Evolutionary conservation across 2,329 filamentous ascomycete genomes (phyloP), one percentile per base, ranked within the genome.

Genomic region (Drechslera avenae): DNA sequence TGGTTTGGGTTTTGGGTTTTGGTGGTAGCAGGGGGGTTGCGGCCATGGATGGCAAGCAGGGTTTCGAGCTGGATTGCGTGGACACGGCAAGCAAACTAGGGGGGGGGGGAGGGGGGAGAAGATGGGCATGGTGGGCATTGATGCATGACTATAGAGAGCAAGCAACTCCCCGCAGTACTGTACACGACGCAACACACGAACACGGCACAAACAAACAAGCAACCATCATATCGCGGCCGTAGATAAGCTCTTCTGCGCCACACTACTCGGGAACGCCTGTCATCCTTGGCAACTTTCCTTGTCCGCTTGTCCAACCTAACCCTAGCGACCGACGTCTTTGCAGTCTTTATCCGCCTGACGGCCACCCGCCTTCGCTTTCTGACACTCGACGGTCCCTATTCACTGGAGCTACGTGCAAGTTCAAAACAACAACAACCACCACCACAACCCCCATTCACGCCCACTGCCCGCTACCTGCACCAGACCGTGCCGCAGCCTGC

Each of bases 291-390:
- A 26, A 21, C 21, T 36, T 34, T 37, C 30, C 33, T 17, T 28
- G 43, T 12, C n/a, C n/a, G n/a, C n/a, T n/a, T n/a, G n/a, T n/a
- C n/a, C n/a, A n/a, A n/a, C 43, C 21, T 23, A 23, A 7, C 9
- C 21, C 21, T 23, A 23, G 21, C 21, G 33, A 31, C 33, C 46
- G 46, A 49, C 37, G 46, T 35, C 40, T 44, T 14, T 43, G 46
- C 43, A 23, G 21, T 36, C 45, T 51, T 55, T 51, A 48, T 52
- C 47, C 52, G 36, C 41, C 41, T 42, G 37, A 46, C 35, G 39
- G 34, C 50, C 39, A 42, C 19, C 37, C 39, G 26, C 37, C 35
- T 34, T 16, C 39, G 18, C 33, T 12, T 31, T 33, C 37, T 39
- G 26, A 28, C 43, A 36, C 28, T 45, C 23, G 31, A 35, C 26